A percentile compares a stretch with the other conserved stretches of the same genome.
phyloP scores from a whole-genome alignment of 768 basidiomycete genomes.

The Ramaria sp. region DNA sequence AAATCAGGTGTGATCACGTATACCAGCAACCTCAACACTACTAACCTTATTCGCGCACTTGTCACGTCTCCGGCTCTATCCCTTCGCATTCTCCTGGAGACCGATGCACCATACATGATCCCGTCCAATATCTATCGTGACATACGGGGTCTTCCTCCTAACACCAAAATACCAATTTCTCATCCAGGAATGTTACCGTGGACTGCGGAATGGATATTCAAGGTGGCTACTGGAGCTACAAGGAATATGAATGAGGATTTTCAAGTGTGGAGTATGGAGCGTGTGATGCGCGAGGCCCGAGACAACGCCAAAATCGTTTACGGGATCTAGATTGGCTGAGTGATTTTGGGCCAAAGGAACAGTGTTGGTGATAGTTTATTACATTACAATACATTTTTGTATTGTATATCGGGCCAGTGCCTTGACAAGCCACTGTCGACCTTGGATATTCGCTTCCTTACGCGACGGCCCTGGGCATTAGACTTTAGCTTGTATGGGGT shows the following conservation, averaged over 20 bases:
- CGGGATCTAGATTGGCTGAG: constrained; percentile 27
- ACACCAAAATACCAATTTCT: constrained; percentile 51
- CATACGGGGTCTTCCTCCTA: constrained; percentile 35
- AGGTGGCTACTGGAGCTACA: constrained; percentile 22
- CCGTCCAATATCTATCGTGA: constrained; percentile 62
- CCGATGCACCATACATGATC: constrained; percentile 83
- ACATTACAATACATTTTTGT: too few relatives aligned
- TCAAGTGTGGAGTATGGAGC: constrained; percentile 39
- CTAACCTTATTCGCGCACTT: constrained; percentile 46
- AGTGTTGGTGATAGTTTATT: too few relatives aligned
- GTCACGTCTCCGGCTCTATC: constrained; percentile 12
- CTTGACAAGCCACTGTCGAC: too few relatives aligned
- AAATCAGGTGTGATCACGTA: constrained; percentile 68
- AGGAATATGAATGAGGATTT: not conserved
- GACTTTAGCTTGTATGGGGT: too few relatives aligned
- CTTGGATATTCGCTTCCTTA: too few relatives aligned
- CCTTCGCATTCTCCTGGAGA: constrained; percentile 53
- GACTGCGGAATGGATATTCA: constrained; percentile 68
- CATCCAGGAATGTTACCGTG: constrained; percentile 80
- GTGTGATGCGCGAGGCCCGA: constrained; percentile 50
- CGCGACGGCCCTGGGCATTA: too few relatives aligned
- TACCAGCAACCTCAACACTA: constrained; percentile 61
- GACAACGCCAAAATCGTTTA: constrained; percentile 59
- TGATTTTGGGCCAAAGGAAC: too few relatives aligned
- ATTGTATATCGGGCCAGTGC: too few relatives aligned